These are phyloP conservation scores for Cladophialophora carrionii DNA, from an alignment of 2,329 filamentous ascomycete genomes.

Conservation along the genomic window DNA sequence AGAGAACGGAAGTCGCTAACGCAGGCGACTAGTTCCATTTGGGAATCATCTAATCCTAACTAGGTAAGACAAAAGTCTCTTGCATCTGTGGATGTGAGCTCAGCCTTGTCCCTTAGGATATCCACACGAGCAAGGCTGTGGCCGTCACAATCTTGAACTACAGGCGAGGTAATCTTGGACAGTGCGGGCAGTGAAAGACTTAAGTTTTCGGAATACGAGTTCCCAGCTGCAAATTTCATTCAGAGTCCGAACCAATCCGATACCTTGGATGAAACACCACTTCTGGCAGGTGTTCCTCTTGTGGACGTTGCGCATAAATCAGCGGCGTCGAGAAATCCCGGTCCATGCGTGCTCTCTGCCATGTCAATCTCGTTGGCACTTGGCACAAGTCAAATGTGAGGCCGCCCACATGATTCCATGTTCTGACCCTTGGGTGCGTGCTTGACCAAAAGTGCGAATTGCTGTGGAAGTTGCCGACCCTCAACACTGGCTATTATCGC, in stretches of 20 bases:
- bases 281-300: neutral
- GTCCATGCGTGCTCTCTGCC: neutral
- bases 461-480: neutral
- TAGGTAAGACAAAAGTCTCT: conserved; percentile 14
- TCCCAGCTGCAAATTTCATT: neutral
- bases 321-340: neutral
- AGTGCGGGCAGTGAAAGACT: neutral
- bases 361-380: neutral
- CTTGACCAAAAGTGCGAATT: neutral
- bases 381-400: neutral
- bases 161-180: neutral
- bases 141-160: neutral
- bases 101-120: neutral
- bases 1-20: neutral
- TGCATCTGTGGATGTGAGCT: conserved; percentile 4
- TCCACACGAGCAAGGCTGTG: neutral
- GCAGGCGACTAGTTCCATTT: neutral
- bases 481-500: neutral
- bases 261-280: neutral
- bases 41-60: neutral
- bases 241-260: neutral
- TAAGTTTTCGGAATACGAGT: neutral
- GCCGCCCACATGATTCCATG: neutral
- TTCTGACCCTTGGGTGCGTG: neutral
- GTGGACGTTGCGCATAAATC: neutral